Conservation (phyloP, 331 rosid genomes). For the Telfairia occidentalis region DNA sequence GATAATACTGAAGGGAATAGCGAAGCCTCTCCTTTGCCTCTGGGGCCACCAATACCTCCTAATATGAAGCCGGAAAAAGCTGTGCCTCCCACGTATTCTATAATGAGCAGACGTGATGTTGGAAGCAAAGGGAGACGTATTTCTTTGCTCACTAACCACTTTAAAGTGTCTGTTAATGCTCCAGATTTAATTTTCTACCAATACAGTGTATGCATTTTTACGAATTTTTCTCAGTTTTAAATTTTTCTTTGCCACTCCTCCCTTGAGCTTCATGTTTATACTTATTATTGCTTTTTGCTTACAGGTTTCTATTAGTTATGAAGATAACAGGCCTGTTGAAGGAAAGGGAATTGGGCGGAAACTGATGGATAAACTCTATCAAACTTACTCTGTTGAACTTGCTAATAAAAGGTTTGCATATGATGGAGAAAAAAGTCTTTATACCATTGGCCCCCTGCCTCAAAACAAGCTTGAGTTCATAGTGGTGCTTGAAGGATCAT, state of each 20-base stretch:
- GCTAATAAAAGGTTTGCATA: constrained; percentile 51
- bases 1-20: constrained; percentile 21
- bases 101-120: constrained; percentile 41
- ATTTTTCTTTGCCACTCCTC: neutral
- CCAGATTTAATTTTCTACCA: constrained; percentile 73
- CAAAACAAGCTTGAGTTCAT: constrained; percentile 42
- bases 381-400: constrained; percentile 58
- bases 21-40: constrained; percentile 24
- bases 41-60: constrained; percentile 19
- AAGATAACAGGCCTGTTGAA: constrained; percentile 45
- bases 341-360: constrained; percentile 68
- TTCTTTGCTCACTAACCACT: constrained; percentile 56
- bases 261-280: neutral
- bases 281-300: neutral
- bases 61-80: constrained; percentile 22
- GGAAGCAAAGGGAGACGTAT: constrained; percentile 48
- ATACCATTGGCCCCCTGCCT: constrained; percentile 64
- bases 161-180: constrained; percentile 37
- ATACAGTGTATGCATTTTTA: constrained; percentile 48
- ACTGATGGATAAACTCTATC: constrained; percentile 57
- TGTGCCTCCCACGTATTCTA: constrained; percentile 29
- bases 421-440: constrained; percentile 69
- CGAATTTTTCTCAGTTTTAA: too few relatives aligned
- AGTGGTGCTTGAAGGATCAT: constrained; percentile 63
- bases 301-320: constrained; percentile 58